These are phyloP conservation scores for Backusella morwellensis DNA, from an alignment of 192 early-diverging fungal genomes.

Conservation along the genomic window DNA sequence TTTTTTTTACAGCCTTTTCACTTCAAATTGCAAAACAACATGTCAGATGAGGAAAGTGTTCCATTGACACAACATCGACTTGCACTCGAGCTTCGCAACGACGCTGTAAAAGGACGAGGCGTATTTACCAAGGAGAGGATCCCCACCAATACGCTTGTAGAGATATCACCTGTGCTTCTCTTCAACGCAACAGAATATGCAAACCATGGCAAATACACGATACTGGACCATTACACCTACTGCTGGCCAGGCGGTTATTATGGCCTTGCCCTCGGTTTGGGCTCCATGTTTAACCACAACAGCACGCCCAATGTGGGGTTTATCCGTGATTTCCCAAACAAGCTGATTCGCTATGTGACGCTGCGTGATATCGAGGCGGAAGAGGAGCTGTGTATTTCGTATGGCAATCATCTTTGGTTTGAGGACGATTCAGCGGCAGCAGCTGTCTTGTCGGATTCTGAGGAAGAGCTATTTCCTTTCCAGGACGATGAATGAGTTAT, in stretches of 20 bases:
- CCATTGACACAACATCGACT: constrained; percentile 20
- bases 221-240: constrained; percentile 67
- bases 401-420: constrained; percentile 66
- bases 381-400: constrained; percentile 68
- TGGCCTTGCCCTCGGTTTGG: constrained; percentile 61
- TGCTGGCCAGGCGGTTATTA: constrained; percentile 55
- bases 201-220: constrained; percentile 54
- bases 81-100: constrained; percentile 46
- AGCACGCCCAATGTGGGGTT: constrained; percentile 60
- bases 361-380: constrained; percentile 47
- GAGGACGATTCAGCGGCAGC: constrained; percentile 36
- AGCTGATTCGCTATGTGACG: constrained; percentile 56
- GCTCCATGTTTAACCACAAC: constrained; percentile 68
- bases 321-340: constrained; percentile 50
- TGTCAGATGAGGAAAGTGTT: constrained; percentile 1
- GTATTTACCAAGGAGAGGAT: constrained; percentile 49
- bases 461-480: constrained; percentile 19
- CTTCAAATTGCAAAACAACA: neutral
- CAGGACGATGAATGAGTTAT: neutral
- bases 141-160: constrained; percentile 41
- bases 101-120: constrained; percentile 56
- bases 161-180: constrained; percentile 59
- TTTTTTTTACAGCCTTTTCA: neutral
- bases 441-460: neutral
- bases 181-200: constrained; percentile 53